Base-by-base conservation (phyloP, 2,329 filamentous ascomycete species). In the Colletotrichum sp. region DNA sequence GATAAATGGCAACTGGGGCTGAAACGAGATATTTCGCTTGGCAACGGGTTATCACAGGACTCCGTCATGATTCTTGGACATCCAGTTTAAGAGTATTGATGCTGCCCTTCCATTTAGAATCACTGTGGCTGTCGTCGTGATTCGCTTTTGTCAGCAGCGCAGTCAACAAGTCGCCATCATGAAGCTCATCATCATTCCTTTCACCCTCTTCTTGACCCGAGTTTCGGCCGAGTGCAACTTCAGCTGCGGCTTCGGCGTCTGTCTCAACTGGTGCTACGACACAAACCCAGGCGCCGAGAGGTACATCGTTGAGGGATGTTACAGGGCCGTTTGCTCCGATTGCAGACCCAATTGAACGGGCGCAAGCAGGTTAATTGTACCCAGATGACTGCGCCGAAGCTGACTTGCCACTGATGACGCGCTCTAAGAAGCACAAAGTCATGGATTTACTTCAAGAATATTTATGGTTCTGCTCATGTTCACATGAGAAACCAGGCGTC, bases 201-300 rank as follows among this genome's bases (percentile, higher is more conserved):
- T 56, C 2, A 22, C 52, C 22, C 6, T 56, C 3, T 56, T 56
- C 12, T 13, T 27, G 52, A 6, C 52, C 15, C 22, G 22, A 3
- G 52, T 27, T 6, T 13, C 15, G 25, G 52, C 22, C 22, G 52
- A 56, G 22, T 27, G 52, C 52, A 56, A 1, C 52, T 27, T 27
- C 52, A 27, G 52, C 22, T 9, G 60, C 30, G 60, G 60, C 27
- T 48, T 52, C 1, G 55, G 55, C 5, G 55, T 22, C 1, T 70
- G 55, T 70, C 25, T 70, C 12, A 60, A 70, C 15, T 70, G 55
- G 55, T 61, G 66, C 10, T 69, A 30, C 4, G 66, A 61, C 27
- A 69, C 66, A 2, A 69, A 69, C 22, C 55, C 34, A 8, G 55
- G 66, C 0, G 66, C 66, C 6, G 66, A 61, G 27, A 25, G 27